Conservation (phyloP, 23 red algal genomes). For the Gracilaria domingensis region DNA sequence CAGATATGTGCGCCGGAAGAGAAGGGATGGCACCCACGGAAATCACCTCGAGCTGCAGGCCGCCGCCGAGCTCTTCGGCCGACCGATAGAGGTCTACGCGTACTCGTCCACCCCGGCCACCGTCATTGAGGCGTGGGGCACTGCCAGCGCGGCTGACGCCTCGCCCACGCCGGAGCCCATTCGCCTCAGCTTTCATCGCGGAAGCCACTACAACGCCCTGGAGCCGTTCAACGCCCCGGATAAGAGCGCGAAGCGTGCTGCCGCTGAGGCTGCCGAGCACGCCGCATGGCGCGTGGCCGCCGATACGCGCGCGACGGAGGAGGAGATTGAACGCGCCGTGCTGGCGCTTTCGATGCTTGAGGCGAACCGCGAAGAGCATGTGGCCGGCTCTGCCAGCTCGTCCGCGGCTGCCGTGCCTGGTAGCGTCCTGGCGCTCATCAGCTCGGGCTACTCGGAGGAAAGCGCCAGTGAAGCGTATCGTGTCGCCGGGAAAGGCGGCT, state of each 20-base stretch:
- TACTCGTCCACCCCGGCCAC: constrained; percentile 52
- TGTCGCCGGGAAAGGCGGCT: constrained; percentile 57
- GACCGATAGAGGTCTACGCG: constrained; percentile 69
- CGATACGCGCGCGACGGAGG: constrained; percentile 32
- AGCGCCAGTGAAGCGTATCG: constrained; percentile 59
- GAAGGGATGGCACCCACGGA: constrained; percentile 65
- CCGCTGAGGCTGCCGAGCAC: constrained; percentile 29
- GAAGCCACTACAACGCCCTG: constrained; percentile 73
- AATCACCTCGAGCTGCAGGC: constrained; percentile 82
- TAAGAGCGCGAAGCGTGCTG: constrained; percentile 32
- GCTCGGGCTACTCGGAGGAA: constrained; percentile 54
- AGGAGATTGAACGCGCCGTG: constrained; percentile 68
- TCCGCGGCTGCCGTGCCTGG: constrained; percentile 30
- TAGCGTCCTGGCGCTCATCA: constrained; percentile 40
- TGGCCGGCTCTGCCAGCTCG: constrained; percentile 29
- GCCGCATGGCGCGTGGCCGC: constrained; percentile 26
- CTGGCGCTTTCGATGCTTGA: constrained; percentile 57
- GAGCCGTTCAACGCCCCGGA: constrained; percentile 40
- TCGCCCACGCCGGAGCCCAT: constrained; percentile 26
- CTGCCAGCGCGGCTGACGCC: not conserved
- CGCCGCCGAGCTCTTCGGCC: constrained; percentile 62
- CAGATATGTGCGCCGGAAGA: constrained; percentile 69
- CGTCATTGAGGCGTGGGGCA: constrained; percentile 64
- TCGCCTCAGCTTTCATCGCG: constrained; percentile 61
- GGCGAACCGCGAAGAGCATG: constrained; percentile 43